Evolutionary conservation across 176 grass and related monocot genomes (phyloP).

Genomic region (Avena insularis): DNA sequence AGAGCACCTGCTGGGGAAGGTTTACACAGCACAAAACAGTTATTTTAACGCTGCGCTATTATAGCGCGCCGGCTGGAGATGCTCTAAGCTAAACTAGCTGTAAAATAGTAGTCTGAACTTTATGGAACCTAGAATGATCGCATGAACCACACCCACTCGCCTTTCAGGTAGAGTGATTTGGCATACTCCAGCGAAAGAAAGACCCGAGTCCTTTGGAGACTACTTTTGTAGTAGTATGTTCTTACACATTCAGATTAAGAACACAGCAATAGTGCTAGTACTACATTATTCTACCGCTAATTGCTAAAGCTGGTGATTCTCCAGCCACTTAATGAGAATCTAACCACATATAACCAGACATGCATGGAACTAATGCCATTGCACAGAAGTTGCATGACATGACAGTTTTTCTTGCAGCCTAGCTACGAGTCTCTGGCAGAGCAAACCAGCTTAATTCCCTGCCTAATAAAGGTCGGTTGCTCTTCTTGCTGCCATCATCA

Average conservation of each 20-base stretch:
- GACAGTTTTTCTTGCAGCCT: constrained; percentile 9
- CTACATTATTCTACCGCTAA: constrained; percentile 25
- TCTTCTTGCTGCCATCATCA: not conserved
- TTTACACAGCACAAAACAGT: no score
- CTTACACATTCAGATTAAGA: constrained; percentile 7
- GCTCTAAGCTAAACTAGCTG: not conserved
- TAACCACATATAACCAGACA: constrained; percentile 16
- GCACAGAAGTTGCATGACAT: constrained; percentile 8
- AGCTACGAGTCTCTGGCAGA: constrained; percentile 1
- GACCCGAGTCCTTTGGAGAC: constrained; percentile 16
- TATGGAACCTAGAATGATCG: not conserved
- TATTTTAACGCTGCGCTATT: no score
- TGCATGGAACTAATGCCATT: constrained; percentile 1
- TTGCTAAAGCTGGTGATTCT: constrained; percentile 40
- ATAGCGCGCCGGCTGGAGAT: no score
- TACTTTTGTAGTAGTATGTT: not conserved
- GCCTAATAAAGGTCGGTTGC: constrained; percentile 49
- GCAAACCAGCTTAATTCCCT: constrained; percentile 37
- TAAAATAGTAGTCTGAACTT: not conserved
- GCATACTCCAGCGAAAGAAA: constrained; percentile 15
- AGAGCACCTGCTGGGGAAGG: no score
- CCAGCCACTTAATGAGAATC: constrained; percentile 31
- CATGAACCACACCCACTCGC: not conserved
- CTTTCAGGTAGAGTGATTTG: not conserved
- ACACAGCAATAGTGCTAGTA: not conserved